Base-by-base conservation (phyloP, 2,329 filamentous ascomycete species). In the Simplicillium aogashimaense region DNA sequence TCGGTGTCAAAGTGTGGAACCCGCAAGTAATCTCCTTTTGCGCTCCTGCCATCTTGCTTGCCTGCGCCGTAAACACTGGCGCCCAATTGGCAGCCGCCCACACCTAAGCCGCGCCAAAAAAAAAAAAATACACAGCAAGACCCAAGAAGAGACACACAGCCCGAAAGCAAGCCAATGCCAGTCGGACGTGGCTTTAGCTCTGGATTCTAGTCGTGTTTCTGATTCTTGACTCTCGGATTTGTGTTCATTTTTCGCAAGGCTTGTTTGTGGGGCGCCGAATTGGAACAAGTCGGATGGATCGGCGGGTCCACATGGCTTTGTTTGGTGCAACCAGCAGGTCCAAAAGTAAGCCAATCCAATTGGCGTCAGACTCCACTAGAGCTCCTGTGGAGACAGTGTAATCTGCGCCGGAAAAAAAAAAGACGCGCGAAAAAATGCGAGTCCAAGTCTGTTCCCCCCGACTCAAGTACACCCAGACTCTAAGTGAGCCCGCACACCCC, bases 371-470 rank as follows among this genome's bases (percentile, higher is more conserved):
- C 45, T 44, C 45, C 48, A 51, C 43, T 35, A 32, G 40, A 59
- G 56, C 57, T 60, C 45, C 40, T 56, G 58, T 58, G 58, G 58
- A 48, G 43, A 52, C 49, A 33, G 34, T 31, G 30, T 41, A 60
- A 60, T 58, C 53, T 58, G 56, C 53, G 46, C 48, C 38, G 40
- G 43, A 13, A 41, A 39, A 35, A 33, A 38, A 50, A 50, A 53
- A 53, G 49, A 43, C 38, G 44, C 47, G 50, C 49, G 49, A 48
- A 52, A 44, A 49, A 47, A n/a, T n/a, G 16, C 42, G 20, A 25
- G 20, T 25, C 20, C 20, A 25, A 25, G 20, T 25, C 20, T 25
- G 20, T 25, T 25, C 20, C 20, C 20, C 20, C 20, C 20, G 20
- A 25, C 20, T 25, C 20, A 9, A 25, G 20, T 25, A 25, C 20